Evolutionary conservation across 108 stramenopile genomes (phyloP).

Genomic region (Thalassiosira profunda): DNA sequence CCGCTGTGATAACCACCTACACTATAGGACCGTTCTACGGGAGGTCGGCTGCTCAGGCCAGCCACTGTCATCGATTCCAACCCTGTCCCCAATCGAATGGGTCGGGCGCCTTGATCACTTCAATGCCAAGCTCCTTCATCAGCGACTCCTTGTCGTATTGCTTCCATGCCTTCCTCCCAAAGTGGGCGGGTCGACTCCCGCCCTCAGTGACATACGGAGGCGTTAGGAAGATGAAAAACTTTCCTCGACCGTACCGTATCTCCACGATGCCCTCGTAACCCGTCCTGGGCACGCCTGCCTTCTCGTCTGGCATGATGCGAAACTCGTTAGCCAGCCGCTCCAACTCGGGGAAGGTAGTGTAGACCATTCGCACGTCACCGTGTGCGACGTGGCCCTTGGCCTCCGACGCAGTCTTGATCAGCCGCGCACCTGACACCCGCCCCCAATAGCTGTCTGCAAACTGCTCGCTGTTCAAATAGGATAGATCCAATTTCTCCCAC

Average conservation of each 20-base stretch:
- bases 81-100: too few species aligned
- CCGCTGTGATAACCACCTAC: slow-evolving; percentile 84
- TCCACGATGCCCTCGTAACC: slow-evolving; percentile 94
- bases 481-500: slow-evolving; percentile 72
- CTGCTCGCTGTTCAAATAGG: slow-evolving; percentile 49
- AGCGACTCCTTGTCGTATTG: slow-evolving; percentile 23
- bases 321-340: slow-evolving; percentile 54
- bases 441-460: slow-evolving; percentile 58
- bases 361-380: slow-evolving; percentile 58
- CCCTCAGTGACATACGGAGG: slow-evolving; percentile 36
- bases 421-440: slow-evolving; percentile 45
- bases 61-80: too few species aligned
- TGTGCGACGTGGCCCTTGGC: slow-evolving; percentile 39
- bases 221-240: slow-evolving; percentile 60
- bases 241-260: slow-evolving; percentile 43
- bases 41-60: too few species aligned
- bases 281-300: slow-evolving; percentile 91
- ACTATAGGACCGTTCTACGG: slow-evolving; percentile 70
- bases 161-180: slow-evolving; percentile 41
- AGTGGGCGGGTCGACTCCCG: slow-evolving; percentile 16
- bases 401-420: slow-evolving; percentile 44
- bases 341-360: slow-evolving; percentile 55
- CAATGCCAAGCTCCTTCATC: slow-evolving; percentile 26
- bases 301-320: slow-evolving; percentile 88
- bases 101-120: too few species aligned